phyloP scores from a whole-genome alignment of 371 early-diverging fungal genomes.

The Syncephalis fuscata region DNA sequence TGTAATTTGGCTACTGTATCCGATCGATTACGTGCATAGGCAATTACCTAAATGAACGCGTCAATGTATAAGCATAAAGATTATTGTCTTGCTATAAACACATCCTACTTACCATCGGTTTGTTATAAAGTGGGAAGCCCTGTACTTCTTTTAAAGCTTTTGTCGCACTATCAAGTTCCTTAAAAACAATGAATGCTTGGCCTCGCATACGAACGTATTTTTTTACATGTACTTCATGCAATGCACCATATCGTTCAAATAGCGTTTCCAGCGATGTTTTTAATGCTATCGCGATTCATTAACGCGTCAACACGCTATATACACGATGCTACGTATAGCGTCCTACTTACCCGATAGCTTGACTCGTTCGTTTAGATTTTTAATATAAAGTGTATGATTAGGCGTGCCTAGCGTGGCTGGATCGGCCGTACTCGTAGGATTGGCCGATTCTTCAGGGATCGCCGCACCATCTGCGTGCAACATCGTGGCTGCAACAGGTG shows the following conservation, averaged over 20 bases:
- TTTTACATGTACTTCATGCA: slow-evolving; percentile 73
- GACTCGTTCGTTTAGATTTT: slow-evolving; percentile 74
- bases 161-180: slow-evolving; percentile 54
- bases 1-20: slow-evolving; percentile 62
- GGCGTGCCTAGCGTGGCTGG: slow-evolving; percentile 14
- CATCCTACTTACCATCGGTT: slow-evolving; percentile 43
- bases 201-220: slow-evolving; percentile 72
- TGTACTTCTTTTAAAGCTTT: slow-evolving; percentile 76
- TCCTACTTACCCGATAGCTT: slow-evolving; percentile 44
- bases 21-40: slow-evolving; percentile 66
- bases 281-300: slow-evolving; percentile 26
- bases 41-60: slow-evolving; percentile 32
- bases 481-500: too few species aligned
- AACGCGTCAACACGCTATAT: background rate
- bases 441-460: too few species aligned
- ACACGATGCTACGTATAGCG: background rate
- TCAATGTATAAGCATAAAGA: background rate
- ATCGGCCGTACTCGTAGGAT: too few species aligned
- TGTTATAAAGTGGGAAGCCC: slow-evolving; percentile 62
- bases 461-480: too few species aligned
- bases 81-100: background rate
- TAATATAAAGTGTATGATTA: slow-evolving; percentile 68
- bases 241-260: slow-evolving; percentile 73
- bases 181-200: slow-evolving; percentile 89
- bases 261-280: slow-evolving; percentile 59